Conservation (phyloP, 2,329 filamentous ascomycete species). For the Orbilia brochopaga region DNA sequence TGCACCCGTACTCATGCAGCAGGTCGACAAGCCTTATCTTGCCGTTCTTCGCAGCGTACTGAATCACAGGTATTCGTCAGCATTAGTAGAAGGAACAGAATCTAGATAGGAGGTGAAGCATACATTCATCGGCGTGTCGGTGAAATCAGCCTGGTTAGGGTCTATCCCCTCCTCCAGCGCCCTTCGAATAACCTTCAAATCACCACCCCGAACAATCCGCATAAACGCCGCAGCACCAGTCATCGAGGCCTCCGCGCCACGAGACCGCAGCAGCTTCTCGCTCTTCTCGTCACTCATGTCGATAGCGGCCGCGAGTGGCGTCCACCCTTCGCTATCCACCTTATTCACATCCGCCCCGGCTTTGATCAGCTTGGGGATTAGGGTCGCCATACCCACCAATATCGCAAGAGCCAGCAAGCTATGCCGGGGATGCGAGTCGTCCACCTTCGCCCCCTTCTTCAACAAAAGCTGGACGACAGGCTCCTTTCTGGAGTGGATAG, state of each 20-base stretch:
- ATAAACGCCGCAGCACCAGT: neutral
- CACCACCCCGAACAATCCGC: neutral
- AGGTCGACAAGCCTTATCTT: constrained; percentile 19
- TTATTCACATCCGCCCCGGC: constrained; percentile 32
- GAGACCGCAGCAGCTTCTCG: constrained; percentile 5
- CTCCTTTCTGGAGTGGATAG: neutral
- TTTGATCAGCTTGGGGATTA: constrained; percentile 17
- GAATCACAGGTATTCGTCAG: constrained; percentile 1
- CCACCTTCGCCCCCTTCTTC: constrained; percentile 4
- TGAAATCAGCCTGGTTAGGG: neutral
- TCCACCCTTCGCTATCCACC: neutral
- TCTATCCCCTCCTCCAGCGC: constrained; percentile 18
- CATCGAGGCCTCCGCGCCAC: constrained; percentile 12
- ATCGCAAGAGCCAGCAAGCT: constrained; percentile 17
- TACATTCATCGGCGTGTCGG: constrained; percentile 24
- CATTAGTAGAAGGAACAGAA: neutral
- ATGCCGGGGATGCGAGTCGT: neutral
- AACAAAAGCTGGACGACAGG: constrained; percentile 8
- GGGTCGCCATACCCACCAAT: neutral
- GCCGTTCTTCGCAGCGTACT: constrained; percentile 13
- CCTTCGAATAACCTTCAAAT: constrained; percentile 4
- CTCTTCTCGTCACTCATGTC: neutral
- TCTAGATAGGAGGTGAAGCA: neutral
- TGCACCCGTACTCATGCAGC: constrained; percentile 20
- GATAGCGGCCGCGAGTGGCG: constrained; percentile 25